phyloP scores from a whole-genome alignment of 164 flowering plant species.

The Umbilicus rupestris region DNA sequence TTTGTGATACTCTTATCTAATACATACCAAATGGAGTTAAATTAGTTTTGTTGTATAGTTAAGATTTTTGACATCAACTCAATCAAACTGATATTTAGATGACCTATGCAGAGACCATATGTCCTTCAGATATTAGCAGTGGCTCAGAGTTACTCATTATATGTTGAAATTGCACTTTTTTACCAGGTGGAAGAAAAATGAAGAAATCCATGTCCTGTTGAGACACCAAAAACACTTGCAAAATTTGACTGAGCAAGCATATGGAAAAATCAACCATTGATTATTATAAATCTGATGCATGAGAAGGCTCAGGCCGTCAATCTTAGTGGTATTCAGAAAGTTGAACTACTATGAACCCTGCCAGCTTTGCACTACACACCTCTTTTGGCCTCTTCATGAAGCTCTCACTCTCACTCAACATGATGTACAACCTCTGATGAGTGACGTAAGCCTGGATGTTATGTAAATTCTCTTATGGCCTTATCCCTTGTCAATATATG shows the following conservation, averaged over 20 bases:
- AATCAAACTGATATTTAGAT: background rate
- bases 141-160: constrained; percentile 21
- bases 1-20: background rate
- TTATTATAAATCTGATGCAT: constrained; percentile 64
- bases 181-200: constrained; percentile 31
- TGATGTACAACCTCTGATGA: no score
- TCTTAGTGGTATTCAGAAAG: constrained; percentile 36
- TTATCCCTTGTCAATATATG: no score
- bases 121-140: background rate
- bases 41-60: background rate
- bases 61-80: background rate
- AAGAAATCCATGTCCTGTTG: constrained; percentile 37
- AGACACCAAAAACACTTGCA: constrained; percentile 52
- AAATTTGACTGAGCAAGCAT: constrained; percentile 69
- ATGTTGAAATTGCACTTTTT: constrained; percentile 22
- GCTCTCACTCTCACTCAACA: no score
- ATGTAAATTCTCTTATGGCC: no score
- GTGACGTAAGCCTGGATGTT: no score
- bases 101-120: background rate
- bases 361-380: no score
- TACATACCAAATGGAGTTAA: background rate
- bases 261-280: constrained; percentile 68
- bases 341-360: constrained; percentile 39
- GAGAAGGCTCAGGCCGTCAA: constrained; percentile 48
- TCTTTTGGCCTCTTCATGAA: no score